phyloP scores from a whole-genome alignment of 805 yeast genomes.

The Maudiozyma pseudohumilis region DNA sequence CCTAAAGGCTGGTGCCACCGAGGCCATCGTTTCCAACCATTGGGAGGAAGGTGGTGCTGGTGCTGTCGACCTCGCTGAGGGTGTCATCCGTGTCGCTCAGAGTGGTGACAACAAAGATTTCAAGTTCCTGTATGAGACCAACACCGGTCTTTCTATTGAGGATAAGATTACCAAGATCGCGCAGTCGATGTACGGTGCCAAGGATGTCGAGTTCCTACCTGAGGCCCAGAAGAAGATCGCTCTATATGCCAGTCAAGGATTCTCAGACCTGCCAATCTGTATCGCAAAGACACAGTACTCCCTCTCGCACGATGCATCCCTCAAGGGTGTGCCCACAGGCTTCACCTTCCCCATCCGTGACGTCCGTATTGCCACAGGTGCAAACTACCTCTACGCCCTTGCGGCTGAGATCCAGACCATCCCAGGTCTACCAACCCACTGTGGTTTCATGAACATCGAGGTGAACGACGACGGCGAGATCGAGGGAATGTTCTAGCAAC shows the following conservation, averaged over 20 bases:
- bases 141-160: slow-evolving; percentile 51
- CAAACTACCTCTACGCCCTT: slow-evolving; percentile 90
- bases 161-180: slow-evolving; percentile 74
- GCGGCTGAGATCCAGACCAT: slow-evolving; percentile 97
- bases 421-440: slow-evolving; percentile 93
- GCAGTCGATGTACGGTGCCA: slow-evolving; percentile 87
- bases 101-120: slow-evolving; percentile 33
- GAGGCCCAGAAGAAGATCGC: slow-evolving; percentile 75
- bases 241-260: slow-evolving; percentile 77
- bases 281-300: slow-evolving; percentile 97
- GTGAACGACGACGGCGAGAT: slow-evolving; percentile 84
- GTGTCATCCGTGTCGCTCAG: slow-evolving; percentile 55
- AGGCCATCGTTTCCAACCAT: slow-evolving; percentile 73
- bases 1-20: slow-evolving; percentile 66
- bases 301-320: slow-evolving; percentile 81
- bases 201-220: slow-evolving; percentile 68
- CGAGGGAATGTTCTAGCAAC: slow-evolving; percentile 69
- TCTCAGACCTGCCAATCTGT: slow-evolving; percentile 84
- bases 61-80: slow-evolving; percentile 62
- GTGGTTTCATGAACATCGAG: slow-evolving; percentile 96
- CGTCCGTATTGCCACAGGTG: slow-evolving; percentile 90
- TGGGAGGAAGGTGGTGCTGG: slow-evolving; percentile 85
- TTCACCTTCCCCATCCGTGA: slow-evolving; percentile 92
- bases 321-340: slow-evolving; percentile 93
- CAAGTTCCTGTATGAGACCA: slow-evolving; percentile 51